Evolutionary conservation across 225 moss, liverwort and hornwort species (phyloP), one percentile per base, ranked within the genome.

Genomic region (Lunularia cruciata): DNA sequence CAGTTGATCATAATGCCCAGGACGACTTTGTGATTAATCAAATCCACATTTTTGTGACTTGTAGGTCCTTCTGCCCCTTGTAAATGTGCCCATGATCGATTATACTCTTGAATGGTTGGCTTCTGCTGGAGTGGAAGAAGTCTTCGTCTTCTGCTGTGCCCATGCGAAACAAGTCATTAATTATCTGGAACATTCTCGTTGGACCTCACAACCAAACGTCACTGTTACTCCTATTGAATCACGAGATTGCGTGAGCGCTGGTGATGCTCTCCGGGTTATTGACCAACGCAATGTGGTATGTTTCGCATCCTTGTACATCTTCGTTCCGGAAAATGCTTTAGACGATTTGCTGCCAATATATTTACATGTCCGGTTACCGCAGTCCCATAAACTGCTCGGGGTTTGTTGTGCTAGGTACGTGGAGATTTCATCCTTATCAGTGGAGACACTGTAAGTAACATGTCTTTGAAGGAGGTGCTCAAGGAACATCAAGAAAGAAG

Each of bases 41-140:
- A 47, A 47, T 47, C n/a, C 6, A 36, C n/a, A 5, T 59, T 12
- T 10, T 2, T 59, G 6, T 36, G 1, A 62, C 37, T 31, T 60
- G 75, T 86, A 98, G 96, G 89, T 93, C 25, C 89, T 98, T 37
- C 86, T 98, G 70, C 98, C 98, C 6, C 80, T 98, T 27, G 98
- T 98, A 60, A 98, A 90, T 73, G 86, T 98, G n/a, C 98, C 98
- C 11, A 76, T 98, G 91, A 98, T 98, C 76, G 98, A 98, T 62
- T 98, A 98, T 78, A 83, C 93, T 55, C 76, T 98, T 36, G 93
- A 98, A 71, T 98, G 98, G 98, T 55, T 98, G 60, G 93, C 93
- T 32, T 91, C 86, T 70, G 89, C 89, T 35, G 98, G 93, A 53
- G 98, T 98, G 73, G 87, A 86, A 67, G 98, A 98, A 69, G 91